phyloP scores from a whole-genome alignment of 2,329 filamentous ascomycete species.

The Trichophyton mentagrophytes region DNA sequence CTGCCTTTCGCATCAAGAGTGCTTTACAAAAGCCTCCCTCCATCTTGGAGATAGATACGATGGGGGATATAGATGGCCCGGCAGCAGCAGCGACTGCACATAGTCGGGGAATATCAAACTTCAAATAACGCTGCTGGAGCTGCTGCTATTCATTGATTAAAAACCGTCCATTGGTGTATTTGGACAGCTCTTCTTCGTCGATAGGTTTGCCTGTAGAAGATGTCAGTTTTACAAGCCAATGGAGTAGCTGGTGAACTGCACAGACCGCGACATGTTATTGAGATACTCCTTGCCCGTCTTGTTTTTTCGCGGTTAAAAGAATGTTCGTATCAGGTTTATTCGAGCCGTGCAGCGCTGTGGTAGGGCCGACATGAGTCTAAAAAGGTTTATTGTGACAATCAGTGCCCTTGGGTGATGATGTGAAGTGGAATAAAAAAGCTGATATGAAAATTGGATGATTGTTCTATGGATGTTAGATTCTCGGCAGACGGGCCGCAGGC shows the following conservation, averaged over 20 bases:
- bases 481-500: too few relatives aligned
- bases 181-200: constrained; percentile 13
- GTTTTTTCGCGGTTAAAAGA: not conserved
- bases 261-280: not conserved
- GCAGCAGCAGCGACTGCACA: constrained; percentile 13
- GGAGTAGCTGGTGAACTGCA: not conserved
- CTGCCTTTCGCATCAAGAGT: constrained; percentile 2
- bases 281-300: not conserved
- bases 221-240: not conserved
- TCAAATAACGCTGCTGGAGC: constrained; percentile 14
- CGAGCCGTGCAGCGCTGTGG: not conserved
- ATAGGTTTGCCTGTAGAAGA: not conserved
- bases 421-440: too few relatives aligned
- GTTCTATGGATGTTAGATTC: too few relatives aligned
- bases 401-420: too few relatives aligned
- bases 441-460: too few relatives aligned
- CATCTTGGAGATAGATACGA: constrained; percentile 14
- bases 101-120: constrained; percentile 18
- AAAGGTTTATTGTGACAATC: too few relatives aligned
- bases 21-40: constrained; percentile 5
- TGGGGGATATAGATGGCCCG: constrained; percentile 7
- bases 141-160: constrained; percentile 18
- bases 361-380: not conserved
- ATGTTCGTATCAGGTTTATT: not conserved
- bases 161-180: constrained; percentile 21